Percentiles rank a stretch among this genome's conserved stretches.
These are phyloP conservation scores for Brassica juncea DNA, from an alignment of 345 rosid species.

Conservation along the genomic window DNA sequence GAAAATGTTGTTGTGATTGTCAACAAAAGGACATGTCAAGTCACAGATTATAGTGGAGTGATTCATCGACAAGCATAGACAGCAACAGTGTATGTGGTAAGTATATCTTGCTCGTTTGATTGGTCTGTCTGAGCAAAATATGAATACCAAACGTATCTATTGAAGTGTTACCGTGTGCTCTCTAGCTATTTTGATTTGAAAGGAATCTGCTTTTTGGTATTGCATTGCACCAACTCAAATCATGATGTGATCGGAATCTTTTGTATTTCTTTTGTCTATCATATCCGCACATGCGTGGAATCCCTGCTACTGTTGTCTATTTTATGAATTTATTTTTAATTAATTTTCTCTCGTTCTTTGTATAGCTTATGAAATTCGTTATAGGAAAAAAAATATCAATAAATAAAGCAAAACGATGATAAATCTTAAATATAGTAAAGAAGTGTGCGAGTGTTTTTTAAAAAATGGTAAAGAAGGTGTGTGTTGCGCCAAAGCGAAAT, in stretches of 20 bases:
- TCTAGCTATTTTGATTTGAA: conserved; percentile 29
- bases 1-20: conserved; percentile 14
- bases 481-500: not conserved
- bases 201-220: conserved; percentile 40
- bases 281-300: conserved; percentile 40
- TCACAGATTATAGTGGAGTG: conserved; percentile 36
- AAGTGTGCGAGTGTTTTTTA: no score
- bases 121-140: conserved; percentile 29
- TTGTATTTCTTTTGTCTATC: conserved; percentile 29
- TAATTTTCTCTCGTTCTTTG: not conserved
- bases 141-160: conserved; percentile 18
- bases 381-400: not conserved
- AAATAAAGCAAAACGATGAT: not conserved
- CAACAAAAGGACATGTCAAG: conserved; percentile 25
- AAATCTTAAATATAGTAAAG: not conserved
- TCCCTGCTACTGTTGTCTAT: conserved; percentile 1
- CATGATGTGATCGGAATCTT: conserved; percentile 34
- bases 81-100: conserved; percentile 22
- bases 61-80: conserved; percentile 14
- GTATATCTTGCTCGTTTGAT: conserved; percentile 8
- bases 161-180: conserved; percentile 19
- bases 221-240: conserved; percentile 37
- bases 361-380: not conserved
- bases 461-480: not conserved
- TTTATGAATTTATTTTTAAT: not conserved